A percentile compares a stretch with the other conserved stretches of the same genome.
Conservation (phyloP, 1,284 basidiomycete genomes). For the Puccinia polysora region DNA sequence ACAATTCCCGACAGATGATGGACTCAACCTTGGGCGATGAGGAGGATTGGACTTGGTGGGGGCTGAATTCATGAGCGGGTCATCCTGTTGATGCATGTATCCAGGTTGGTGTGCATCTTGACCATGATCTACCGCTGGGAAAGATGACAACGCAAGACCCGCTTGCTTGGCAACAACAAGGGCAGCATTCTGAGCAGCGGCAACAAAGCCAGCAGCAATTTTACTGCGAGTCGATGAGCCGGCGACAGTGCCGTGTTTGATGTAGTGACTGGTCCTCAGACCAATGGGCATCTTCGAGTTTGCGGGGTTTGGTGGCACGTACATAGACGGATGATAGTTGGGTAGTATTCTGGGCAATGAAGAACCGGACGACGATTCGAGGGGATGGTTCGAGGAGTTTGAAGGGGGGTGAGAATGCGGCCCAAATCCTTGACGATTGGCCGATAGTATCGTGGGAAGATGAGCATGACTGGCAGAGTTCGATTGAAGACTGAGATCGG, state of each 20-base stretch:
- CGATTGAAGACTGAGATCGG: background rate
- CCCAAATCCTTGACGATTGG: slow-evolving; percentile 11
- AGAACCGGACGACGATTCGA: background rate
- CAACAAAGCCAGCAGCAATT: slow-evolving; percentile 39
- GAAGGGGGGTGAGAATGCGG: slow-evolving; percentile 6
- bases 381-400: too few relatives aligned
- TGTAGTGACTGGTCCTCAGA: slow-evolving; percentile 40
- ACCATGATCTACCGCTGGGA: too few relatives aligned
- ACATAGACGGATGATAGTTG: background rate
- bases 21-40: too few relatives aligned
- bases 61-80: background rate
- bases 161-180: slow-evolving; percentile 33
- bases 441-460: slow-evolving; percentile 31
- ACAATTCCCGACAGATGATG: background rate
- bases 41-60: too few relatives aligned
- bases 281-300: slow-evolving; percentile 36
- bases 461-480: background rate
- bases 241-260: slow-evolving; percentile 15
- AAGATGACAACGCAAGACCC: slow-evolving; percentile 15
- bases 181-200: slow-evolving; percentile 36
- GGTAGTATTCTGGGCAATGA: background rate
- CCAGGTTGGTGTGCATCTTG: too few relatives aligned
- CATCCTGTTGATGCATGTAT: too few relatives aligned
- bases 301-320: background rate
- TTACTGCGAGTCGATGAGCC: slow-evolving; percentile 19